Base-by-base conservation (phyloP, 2,329 filamentous ascomycete genomes). In the Alternaria solani region DNA sequence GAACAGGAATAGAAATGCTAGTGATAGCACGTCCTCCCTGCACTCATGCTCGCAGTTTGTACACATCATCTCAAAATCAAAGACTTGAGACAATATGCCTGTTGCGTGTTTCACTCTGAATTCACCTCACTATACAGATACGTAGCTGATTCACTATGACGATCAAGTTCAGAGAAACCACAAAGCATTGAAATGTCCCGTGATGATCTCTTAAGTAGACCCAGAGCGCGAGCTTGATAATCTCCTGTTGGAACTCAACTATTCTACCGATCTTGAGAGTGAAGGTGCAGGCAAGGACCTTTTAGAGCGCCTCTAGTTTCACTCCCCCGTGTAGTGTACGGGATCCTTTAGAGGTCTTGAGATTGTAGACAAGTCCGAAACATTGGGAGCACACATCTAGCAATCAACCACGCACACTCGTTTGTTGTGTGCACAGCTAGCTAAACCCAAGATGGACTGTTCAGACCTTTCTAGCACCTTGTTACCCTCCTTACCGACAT, bases 141-240 rank as follows among this genome's bases (percentile, higher is more conserved):
- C 30, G 30, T 43, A 7, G 47, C 34, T n/a, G 26, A 30, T 23
- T 48, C 32, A 38, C 49, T n/a, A 52, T 26, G 26, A 38, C 36
- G 14, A 18, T 23, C 8, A 1, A 12, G 11, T 5, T 32, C 18
- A 42, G 26, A 52, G 11, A 34, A 0, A 42, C 25, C 12, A 12
- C 8, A 32, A 42, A 52, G 49, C 18, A 12, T 18, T 25, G 23
- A 28, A 52, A 32, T 52, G 26, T 4, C 16, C 34, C 16, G 5
- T 7, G 12, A 36, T 14, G 1, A 36, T 16, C 14, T 16, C 5
- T 36, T 5, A 12, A 16, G 5, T 14, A 36, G 11, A 16, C 32
- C 6, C 12, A 5, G 2, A 14, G 6, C 28, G 5, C 32, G 32
- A 14, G 5, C 11, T 16, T 5, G 12, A 34, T 4, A 16, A 34